Evolutionary conservation across 2,329 filamentous ascomycete species (phyloP).

Genomic region (Aspergillus tanneri): DNA sequence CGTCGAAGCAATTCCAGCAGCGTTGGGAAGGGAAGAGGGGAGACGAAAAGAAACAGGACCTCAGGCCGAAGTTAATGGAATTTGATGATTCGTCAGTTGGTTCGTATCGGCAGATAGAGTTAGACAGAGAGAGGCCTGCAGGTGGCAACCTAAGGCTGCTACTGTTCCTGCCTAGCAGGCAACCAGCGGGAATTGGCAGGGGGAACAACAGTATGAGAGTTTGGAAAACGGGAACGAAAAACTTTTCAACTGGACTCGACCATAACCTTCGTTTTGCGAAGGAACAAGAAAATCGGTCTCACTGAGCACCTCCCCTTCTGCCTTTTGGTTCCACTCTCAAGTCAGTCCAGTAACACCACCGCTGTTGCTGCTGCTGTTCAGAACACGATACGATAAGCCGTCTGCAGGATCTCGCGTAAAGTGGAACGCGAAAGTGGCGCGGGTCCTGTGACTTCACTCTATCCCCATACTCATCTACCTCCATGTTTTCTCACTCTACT

Average conservation of each 20-base stretch:
- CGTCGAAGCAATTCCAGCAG: too few species aligned
- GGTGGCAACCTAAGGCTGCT: slow-evolving; percentile 4
- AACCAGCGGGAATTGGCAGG: neutral
- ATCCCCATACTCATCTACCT: neutral
- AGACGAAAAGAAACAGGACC: neutral
- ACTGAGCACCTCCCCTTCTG: too few species aligned
- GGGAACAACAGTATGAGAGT: too few species aligned
- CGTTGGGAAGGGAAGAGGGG: neutral
- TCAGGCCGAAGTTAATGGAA: neutral
- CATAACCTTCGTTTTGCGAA: too few species aligned
- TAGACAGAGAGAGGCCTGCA: neutral
- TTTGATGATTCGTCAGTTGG: too few species aligned
- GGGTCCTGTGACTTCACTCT: slow-evolving; percentile 32
- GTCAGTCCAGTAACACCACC: too few species aligned
- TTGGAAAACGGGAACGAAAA: too few species aligned
- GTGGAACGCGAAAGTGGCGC: slow-evolving; percentile 44
- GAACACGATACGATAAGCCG: too few species aligned
- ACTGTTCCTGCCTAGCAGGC: neutral
- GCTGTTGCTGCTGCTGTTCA: too few species aligned
- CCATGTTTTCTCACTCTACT: neutral
- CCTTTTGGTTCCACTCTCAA: too few species aligned
- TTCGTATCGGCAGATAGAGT: too few species aligned
- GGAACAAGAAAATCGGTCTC: too few species aligned
- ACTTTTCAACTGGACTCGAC: slow-evolving; percentile 7
- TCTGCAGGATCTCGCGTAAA: slow-evolving; percentile 37